Evolutionary conservation across 768 basidiomycete genomes (phyloP), one percentile per base, ranked within the genome.

Genomic region (Boletellus ananiceps): DNA sequence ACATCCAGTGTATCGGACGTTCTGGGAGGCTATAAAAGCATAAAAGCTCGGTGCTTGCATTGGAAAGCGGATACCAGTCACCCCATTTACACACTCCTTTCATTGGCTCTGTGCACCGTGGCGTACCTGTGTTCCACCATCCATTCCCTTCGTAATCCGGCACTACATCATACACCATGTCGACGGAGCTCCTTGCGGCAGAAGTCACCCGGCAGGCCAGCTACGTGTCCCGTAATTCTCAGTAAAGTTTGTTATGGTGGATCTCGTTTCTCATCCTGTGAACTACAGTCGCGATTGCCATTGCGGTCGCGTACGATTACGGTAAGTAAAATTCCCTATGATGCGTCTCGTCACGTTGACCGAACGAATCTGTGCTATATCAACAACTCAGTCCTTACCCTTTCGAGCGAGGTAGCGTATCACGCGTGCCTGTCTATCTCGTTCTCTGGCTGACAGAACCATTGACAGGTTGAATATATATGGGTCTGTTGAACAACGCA

Each of bases 391-490:
- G 57, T 48, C 15, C 52, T 59, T 34, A 47, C 27, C 2, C 18
- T 58, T 44, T 3, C 52, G 5, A 37, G 14, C 21, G 57, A 58
- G 49, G 57, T 47, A 29, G 11, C 8, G 23, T 33, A 27, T 14
- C 43, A 18, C 14, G 7, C n/a, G 3, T 8, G 5, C 8, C 3
- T 8, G 16, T 21, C 9, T n/a, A 8, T 15, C 19, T 12, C 21
- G 5, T 44, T 23, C 29, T 11, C 29, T 38, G 46, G 6, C 46
- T 47, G 9, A 47, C 38, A 15, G 6, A 4, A 4, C 38, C 8
- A 9, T 6, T 29, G 3, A 19, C 5, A 58, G 57, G 16, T 59
- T 29, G 37, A 55, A 43, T 43, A 55, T 11, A 6, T 58, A 27
- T 58, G 57, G 57, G 57, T 58, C 3, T 2, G 56, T 40, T 11